Conservation (phyloP, 1,284 basidiomycete species). For the Pseudozyma hubeiensis region DNA sequence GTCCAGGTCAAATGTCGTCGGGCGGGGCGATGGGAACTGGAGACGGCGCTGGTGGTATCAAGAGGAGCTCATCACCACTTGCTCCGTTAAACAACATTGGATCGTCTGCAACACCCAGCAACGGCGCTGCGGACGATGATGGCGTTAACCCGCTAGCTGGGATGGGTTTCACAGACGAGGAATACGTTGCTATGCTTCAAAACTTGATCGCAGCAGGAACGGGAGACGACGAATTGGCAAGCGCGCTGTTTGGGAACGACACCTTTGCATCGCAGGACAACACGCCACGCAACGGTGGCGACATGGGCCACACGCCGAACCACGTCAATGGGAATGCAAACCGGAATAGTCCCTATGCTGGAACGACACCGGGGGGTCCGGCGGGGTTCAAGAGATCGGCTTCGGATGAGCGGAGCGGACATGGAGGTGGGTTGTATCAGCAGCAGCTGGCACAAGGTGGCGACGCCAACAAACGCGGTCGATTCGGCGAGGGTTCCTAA, state of each 20-base stretch:
- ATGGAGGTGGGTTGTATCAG: not conserved
- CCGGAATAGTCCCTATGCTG: not conserved
- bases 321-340: not conserved
- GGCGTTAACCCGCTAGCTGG: slow-evolving; percentile 58
- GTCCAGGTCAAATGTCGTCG: not conserved
- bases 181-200: slow-evolving; percentile 65
- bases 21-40: not conserved
- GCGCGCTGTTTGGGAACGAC: slow-evolving; percentile 3
- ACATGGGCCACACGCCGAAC: not conserved
- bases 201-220: slow-evolving; percentile 60
- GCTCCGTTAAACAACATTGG: not conserved
- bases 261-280: not conserved
- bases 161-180: slow-evolving; percentile 64
- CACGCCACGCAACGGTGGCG: slow-evolving; percentile 1
- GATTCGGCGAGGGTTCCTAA: slow-evolving; percentile 18
- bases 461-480: slow-evolving; percentile 10
- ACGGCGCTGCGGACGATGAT: slow-evolving; percentile 17
- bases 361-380: not conserved
- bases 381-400: slow-evolving; percentile 1
- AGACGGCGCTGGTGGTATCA: not conserved
- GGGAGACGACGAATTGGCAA: slow-evolving; percentile 39
- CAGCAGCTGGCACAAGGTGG: not conserved
- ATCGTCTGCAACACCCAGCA: not conserved
- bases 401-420: not conserved
- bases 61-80: not conserved